Evolutionary conservation across 352 stramenopile species (phyloP), one percentile per base, ranked within the genome.

Genomic region (Pilasporangium apinafurcum): DNA sequence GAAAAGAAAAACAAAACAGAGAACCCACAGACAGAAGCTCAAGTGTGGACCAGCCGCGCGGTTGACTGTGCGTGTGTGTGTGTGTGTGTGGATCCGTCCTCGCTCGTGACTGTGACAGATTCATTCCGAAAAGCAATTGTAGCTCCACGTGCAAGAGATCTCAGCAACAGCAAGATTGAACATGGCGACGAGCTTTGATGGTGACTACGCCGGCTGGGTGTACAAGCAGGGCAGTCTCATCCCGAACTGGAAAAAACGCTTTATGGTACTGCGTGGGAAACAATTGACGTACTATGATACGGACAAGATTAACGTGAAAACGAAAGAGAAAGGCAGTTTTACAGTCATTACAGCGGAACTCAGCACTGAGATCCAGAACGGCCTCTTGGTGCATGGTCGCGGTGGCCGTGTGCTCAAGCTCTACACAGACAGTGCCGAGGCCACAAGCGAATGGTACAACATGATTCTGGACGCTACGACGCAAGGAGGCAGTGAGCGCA

Each of bases 201-300:
- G 65, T 35, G 60, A 89, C 32, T 74, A 80, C 50, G 64, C 61
- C 48, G 81, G 81, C 33, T 92, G 81, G 81, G 76, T 89, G 24
- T 90, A 76, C 65, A 92, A 92, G 44, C 78, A 92, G 48, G 81
- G 81, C 44, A 86, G 68, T 22, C 59, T 91, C 12, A 61, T 92
- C 32, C 66, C 62, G 44, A 91, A 78, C 61, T 92, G 81, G 81
- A 92, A 92, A 71, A 85, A 86, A 60, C 77, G 81, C 34, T 92
- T 84, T 52, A 83, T 92, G 68, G 73, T 92, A 47, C 64, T 92
- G 36, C 61, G 60, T 24, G 78, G 76, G n/a, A 79, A 79, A 33
- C 75, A 89, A 38, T 60, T 92, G 26, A 86, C 76, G 48, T 92
- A 92, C 62, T 92, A 91, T 60, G 70, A 91, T 55, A 88, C 73